These are phyloP conservation scores for Candida awuae DNA, from an alignment of 805 yeast genomes.

Conservation along the genomic window DNA sequence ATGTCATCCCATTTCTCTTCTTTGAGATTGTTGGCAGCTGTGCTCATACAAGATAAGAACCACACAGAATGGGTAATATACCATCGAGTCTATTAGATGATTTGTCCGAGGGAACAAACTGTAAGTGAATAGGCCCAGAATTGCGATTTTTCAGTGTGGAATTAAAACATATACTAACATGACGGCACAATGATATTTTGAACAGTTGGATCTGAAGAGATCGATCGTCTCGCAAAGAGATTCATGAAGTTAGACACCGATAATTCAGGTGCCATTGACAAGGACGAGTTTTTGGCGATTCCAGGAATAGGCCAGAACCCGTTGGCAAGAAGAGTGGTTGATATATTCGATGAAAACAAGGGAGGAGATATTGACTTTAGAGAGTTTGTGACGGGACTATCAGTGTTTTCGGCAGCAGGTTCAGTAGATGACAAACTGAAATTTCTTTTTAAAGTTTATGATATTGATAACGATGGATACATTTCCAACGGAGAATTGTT, in stretches of 20 bases:
- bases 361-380: slow-evolving; percentile 93
- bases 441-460: slow-evolving; percentile 91
- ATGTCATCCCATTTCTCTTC: no score
- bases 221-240: slow-evolving; percentile 82
- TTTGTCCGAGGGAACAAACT: slow-evolving; percentile 74
- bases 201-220: slow-evolving; percentile 76
- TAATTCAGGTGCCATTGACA: slow-evolving; percentile 85
- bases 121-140: slow-evolving; percentile 29
- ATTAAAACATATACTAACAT: no score
- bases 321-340: slow-evolving; percentile 80
- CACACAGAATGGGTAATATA: slow-evolving; percentile 27
- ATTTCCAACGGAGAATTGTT: slow-evolving; percentile 94
- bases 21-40: no score
- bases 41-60: not conserved
- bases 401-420: slow-evolving; percentile 82
- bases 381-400: slow-evolving; percentile 64
- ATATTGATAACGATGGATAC: slow-evolving; percentile 90
- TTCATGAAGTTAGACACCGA: slow-evolving; percentile 94
- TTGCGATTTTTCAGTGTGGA: no score
- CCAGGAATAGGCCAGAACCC: slow-evolving; percentile 93
- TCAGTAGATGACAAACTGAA: slow-evolving; percentile 70
- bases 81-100: slow-evolving; percentile 46
- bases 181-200: not conserved
- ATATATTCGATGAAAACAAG: slow-evolving; percentile 87
- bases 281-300: slow-evolving; percentile 79